A percentile compares a stretch with the other conserved stretches of the same genome.
Evolutionary conservation across 129 eudicot species (phyloP).

Genomic region (Heracleum sosnowskyi): DNA sequence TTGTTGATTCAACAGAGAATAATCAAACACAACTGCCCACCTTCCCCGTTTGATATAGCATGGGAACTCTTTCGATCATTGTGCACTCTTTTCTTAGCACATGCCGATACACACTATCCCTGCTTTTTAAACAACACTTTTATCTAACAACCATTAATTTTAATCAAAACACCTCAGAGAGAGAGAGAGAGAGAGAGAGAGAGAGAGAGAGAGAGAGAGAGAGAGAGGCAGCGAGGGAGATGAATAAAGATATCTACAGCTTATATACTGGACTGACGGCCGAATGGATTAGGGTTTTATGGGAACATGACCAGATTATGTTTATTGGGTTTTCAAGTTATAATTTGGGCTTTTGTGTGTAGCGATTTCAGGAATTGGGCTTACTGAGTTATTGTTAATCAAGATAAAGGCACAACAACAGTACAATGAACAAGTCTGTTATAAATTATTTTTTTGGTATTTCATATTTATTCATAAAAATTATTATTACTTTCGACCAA

Average conservation of each 20-base stretch:
- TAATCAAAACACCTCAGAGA: background rate
- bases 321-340: background rate
- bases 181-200: background rate
- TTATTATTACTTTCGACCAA: no score
- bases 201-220: background rate
- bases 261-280: background rate
- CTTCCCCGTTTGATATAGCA: conserved; percentile 30
- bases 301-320: background rate
- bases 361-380: background rate
- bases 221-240: background rate
- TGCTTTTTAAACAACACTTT: no score
- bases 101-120: conserved; percentile 47
- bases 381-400: no score
- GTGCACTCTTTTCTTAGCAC: conserved; percentile 20
- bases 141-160: background rate
- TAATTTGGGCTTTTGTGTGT: background rate
- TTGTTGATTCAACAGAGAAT: conserved; percentile 21
- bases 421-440: no score
- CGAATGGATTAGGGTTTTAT: background rate
- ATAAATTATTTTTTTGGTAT: no score
- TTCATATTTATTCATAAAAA: no score
- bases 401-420: no score
- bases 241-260: background rate
- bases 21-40: conserved; percentile 40
- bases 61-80: conserved; percentile 29